Conservation (phyloP, 768 basidiomycete species). For the Boletus sp. region DNA sequence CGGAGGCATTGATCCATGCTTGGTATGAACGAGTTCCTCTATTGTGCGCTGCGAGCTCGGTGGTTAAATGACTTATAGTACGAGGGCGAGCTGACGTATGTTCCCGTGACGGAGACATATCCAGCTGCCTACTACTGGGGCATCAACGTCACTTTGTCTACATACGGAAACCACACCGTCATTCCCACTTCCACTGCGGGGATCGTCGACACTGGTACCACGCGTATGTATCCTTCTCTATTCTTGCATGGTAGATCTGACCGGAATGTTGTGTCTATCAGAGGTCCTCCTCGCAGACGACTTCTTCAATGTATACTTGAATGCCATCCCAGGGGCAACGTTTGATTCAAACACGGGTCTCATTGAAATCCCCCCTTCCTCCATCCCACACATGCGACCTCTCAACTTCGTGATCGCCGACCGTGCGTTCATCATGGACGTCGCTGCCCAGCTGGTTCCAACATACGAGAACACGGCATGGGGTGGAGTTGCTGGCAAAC, state of each 20-base stretch:
- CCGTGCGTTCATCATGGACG: neutral
- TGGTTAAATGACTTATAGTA: conserved; percentile 8
- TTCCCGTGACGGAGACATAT: conserved; percentile 25
- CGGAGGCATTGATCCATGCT: neutral
- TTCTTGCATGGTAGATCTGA: neutral
- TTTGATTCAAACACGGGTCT: neutral
- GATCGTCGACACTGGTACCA: neutral
- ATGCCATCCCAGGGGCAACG: conserved; percentile 13
- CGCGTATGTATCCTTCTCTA: neutral
- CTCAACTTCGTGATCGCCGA: conserved; percentile 9
- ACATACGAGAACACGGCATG: neutral
- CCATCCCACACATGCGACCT: conserved; percentile 6
- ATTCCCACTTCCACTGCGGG: conserved; percentile 9
- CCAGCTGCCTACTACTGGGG: conserved; percentile 30
- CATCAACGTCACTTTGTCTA: conserved; percentile 21
- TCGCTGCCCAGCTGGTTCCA: neutral
- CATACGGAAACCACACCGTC: conserved; percentile 10
- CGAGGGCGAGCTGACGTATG: conserved; percentile 21
- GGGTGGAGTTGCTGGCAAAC: neutral
- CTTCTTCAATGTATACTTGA: conserved; percentile 8
- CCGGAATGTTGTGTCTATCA: neutral
- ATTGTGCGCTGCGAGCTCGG: neutral
- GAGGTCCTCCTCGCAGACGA: conserved; percentile 12
- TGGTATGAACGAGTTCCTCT: neutral
- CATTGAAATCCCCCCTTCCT: conserved; percentile 11